Conservation (phyloP, 768 basidiomycete genomes). For the Mycena kentingensis region DNA sequence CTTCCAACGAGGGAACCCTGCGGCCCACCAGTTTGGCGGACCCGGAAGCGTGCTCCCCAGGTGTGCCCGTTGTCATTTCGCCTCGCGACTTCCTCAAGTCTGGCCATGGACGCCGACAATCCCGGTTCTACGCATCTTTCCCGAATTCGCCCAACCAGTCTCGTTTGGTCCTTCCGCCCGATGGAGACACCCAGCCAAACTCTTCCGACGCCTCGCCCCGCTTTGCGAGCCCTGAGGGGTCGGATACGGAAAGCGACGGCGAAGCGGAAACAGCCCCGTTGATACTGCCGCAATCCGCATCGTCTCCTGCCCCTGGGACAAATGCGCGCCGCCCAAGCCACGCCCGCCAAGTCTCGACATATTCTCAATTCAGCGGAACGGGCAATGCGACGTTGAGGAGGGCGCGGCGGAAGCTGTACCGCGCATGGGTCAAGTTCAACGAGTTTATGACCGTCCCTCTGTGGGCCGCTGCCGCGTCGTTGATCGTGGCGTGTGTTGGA, state of each 20-base stretch:
- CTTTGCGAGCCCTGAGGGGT: conserved; percentile 19
- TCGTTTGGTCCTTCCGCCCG: conserved; percentile 35
- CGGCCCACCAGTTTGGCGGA: conserved; percentile 32
- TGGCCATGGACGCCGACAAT: conserved; percentile 30
- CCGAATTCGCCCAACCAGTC: conserved; percentile 58
- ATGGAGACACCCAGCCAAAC: conserved; percentile 23
- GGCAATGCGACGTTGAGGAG: conserved; percentile 24
- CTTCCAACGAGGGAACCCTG: conserved; percentile 37
- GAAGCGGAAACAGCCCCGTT: conserved; percentile 17
- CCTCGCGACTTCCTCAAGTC: conserved; percentile 16
- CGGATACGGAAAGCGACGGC: conserved; percentile 31
- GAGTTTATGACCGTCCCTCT: conserved; percentile 90
- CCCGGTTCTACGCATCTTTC: conserved; percentile 64
- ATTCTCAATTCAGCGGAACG: conserved; percentile 6
- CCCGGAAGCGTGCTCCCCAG: conserved; percentile 25
- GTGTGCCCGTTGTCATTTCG: conserved; percentile 12
- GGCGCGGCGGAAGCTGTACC: conserved; percentile 26
- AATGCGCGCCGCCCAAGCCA: conserved; percentile 2
- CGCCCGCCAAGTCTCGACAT: conserved; percentile 5
- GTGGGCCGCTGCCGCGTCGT: conserved; percentile 73
- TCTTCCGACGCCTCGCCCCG: conserved; percentile 23
- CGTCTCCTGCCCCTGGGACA: background rate
- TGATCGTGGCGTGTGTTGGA: conserved; percentile 74
- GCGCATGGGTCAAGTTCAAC: conserved; percentile 46
- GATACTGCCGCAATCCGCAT: background rate